Evolutionary conservation across 2,329 filamentous ascomycete species (phyloP).

Genomic region (Diplodia intermedia): DNA sequence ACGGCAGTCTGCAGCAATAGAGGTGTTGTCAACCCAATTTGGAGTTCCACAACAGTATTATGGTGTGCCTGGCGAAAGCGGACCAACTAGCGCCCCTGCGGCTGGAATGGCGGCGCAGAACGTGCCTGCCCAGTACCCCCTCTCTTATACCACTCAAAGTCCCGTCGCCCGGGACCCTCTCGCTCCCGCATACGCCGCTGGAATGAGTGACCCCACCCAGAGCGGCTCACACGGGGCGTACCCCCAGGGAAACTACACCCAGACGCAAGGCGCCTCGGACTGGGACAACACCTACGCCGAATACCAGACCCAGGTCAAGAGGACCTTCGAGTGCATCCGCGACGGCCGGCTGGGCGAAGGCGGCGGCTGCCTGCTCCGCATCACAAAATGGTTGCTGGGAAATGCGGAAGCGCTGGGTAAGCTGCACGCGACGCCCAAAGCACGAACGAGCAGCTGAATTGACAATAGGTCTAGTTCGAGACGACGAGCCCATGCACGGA

Average conservation of each 20-base stretch:
- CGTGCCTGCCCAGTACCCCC: slow-evolving; percentile 69
- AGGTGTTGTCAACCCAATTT: slow-evolving; percentile 74
- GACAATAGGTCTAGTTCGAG: slow-evolving; percentile 76
- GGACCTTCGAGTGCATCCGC: slow-evolving; percentile 74
- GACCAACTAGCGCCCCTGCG: slow-evolving; percentile 65
- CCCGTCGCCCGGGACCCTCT: slow-evolving; percentile 60
- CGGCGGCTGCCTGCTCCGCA: slow-evolving; percentile 63
- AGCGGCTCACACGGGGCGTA: slow-evolving; percentile 49
- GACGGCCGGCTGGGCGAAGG: slow-evolving; percentile 67
- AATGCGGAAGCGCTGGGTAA: slow-evolving; percentile 71
- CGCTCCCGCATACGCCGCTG: slow-evolving; percentile 59
- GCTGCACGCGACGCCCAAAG: slow-evolving; percentile 12
- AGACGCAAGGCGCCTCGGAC: slow-evolving; percentile 54
- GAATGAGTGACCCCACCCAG: slow-evolving; percentile 60
- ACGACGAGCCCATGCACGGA: slow-evolving; percentile 76
- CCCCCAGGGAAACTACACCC: slow-evolving; percentile 43
- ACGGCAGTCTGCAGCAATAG: slow-evolving; percentile 77
- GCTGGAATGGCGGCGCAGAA: slow-evolving; percentile 65
- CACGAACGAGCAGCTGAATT: slow-evolving; percentile 51
- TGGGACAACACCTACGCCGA: slow-evolving; percentile 72
- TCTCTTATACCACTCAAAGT: slow-evolving; percentile 66
- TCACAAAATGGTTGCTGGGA: slow-evolving; percentile 71
- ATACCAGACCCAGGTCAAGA: slow-evolving; percentile 63
- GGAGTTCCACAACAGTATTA: slow-evolving; percentile 79
- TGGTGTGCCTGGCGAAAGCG: slow-evolving; percentile 61